A percentile compares a stretch with the other conserved stretches of the same genome.
Conservation (phyloP, 805 yeast species). For the Blastobotrys parvus region DNA sequence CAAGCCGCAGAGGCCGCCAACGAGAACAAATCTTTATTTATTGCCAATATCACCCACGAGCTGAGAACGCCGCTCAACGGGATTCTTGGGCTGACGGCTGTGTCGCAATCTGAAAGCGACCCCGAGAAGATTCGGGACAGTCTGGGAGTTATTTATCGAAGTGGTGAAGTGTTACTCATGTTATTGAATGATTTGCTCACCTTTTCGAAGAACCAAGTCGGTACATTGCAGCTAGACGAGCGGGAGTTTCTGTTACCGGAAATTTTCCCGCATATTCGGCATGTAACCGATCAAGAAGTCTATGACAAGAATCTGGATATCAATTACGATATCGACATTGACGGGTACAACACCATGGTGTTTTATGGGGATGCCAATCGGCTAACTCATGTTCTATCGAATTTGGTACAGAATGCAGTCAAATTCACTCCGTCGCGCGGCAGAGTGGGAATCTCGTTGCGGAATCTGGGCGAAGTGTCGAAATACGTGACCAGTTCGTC, state of each 20-base stretch:
- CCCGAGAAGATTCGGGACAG: constrained; percentile 60
- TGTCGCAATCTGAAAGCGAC: constrained; percentile 82
- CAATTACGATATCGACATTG: constrained; percentile 13
- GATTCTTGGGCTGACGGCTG: constrained; percentile 89
- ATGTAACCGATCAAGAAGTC: constrained; percentile 54
- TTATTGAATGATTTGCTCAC: constrained; percentile 85
- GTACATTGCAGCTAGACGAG: constrained; percentile 74
- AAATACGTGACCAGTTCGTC: neutral
- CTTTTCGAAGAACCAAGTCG: constrained; percentile 84
- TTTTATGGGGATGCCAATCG: constrained; percentile 84
- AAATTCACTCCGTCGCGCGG: constrained; percentile 93
- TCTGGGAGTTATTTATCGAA: constrained; percentile 72
- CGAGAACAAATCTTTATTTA: constrained; percentile 90
- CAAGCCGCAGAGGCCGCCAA: constrained; percentile 90
- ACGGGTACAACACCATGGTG: constrained; percentile 24
- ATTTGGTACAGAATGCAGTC: constrained; percentile 79
- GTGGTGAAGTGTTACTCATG: constrained; percentile 85
- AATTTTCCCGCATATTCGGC: constrained; percentile 73
- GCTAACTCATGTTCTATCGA: constrained; percentile 87
- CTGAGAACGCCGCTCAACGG: constrained; percentile 94
- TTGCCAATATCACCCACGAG: constrained; percentile 90
- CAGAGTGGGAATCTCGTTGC: constrained; percentile 34
- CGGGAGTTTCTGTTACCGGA: constrained; percentile 73
- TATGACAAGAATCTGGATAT: constrained; percentile 31
- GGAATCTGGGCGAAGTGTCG: neutral